Percentiles rank a stretch among this genome's conserved stretches.
These are phyloP conservation scores for Leccinum uliginosum DNA, from an alignment of 768 basidiomycete species.

Conservation along the genomic window DNA sequence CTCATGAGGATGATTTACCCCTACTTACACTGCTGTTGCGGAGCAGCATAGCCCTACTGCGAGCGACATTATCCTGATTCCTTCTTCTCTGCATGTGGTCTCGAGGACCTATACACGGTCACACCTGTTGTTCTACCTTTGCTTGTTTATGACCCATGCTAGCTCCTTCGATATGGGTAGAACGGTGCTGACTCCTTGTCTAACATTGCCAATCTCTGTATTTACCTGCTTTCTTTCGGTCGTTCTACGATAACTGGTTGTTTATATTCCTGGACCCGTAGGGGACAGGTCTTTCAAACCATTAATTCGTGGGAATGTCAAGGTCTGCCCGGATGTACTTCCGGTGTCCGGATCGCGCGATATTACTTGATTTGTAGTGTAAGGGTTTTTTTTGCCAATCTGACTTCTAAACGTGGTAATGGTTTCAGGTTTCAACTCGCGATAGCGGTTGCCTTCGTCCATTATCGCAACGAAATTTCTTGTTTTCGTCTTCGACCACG, in stretches of 20 bases:
- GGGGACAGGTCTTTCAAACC: too few relatives aligned
- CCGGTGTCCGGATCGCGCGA: too few relatives aligned
- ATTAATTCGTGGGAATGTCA: too few relatives aligned
- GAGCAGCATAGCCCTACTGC: constrained; percentile 13
- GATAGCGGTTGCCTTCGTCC: too few relatives aligned
- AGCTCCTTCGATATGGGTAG: constrained; percentile 18
- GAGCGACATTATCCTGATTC: constrained; percentile 9
- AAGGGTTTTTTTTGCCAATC: too few relatives aligned
- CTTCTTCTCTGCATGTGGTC: constrained; percentile 14
- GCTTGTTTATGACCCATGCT: constrained; percentile 23
- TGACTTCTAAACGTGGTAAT: too few relatives aligned
- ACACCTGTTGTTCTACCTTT: constrained; percentile 14
- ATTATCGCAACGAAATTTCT: too few relatives aligned
- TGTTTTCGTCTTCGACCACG: too few relatives aligned
- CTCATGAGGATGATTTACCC: constrained; percentile 2
- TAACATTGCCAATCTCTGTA: constrained; percentile 6
- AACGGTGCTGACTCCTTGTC: constrained; percentile 4
- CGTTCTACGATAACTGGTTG: constrained; percentile 13
- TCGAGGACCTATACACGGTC: constrained; percentile 22
- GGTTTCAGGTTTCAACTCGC: too few relatives aligned
- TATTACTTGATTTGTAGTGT: too few relatives aligned
- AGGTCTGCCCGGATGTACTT: too few relatives aligned
- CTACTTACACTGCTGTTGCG: constrained; percentile 9
- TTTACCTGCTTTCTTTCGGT: constrained; percentile 9
- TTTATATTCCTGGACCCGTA: neutral